Base-by-base conservation (phyloP, 164 flowering plant species). In the Annona squamosa region DNA sequence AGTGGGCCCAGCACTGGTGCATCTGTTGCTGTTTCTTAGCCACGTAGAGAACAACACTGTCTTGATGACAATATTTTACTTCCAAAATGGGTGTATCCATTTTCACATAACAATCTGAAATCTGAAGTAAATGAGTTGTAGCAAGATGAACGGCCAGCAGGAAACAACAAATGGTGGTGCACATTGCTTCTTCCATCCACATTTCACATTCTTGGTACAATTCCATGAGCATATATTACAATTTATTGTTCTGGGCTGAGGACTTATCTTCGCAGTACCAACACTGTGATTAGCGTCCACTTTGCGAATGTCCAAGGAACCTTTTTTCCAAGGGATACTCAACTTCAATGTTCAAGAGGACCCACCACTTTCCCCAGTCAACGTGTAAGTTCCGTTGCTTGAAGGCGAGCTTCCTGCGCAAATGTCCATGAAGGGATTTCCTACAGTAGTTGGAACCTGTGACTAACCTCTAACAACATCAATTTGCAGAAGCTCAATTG, bases 291-390 rank as follows among this genome's bases (percentile, higher is more conserved):
- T 87, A 48, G 89, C 89, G 85, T 91, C 95, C 79, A 95, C 85
- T 81, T 82, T 87, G 73, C 81, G 81, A 43, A 88, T 83, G 80
- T 96, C 97, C 73, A 96, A 84, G 43, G 94, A 88, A 71, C 98
- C 98, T 88, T 92, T 86, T 72, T 84, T 87, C 97, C 98, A 96
- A 73, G 99, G 98, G 65, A 96, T 89, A 79, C 90, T 87, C 72
- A 93, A 74, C 72, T 83, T 88, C 52, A 93, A 43, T 69, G 79
- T 88, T 52, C 98, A 98, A 37, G 94, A 88, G 75, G 93, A 85
- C 47, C 99, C 97, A 81, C 89, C 92, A 78, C 68, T 76, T 80
- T 82, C 84, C 70, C 98, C 95, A n/a, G 84, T 81, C 76, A 91
- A 71, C 69, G 93, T 76, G 47, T 90, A 85, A 73, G 82, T 79